Evolutionary conservation across 148 eudicot genomes (phyloP), one percentile per base, ranked within the genome.

Genomic region (Fagopyrum tataricum): DNA sequence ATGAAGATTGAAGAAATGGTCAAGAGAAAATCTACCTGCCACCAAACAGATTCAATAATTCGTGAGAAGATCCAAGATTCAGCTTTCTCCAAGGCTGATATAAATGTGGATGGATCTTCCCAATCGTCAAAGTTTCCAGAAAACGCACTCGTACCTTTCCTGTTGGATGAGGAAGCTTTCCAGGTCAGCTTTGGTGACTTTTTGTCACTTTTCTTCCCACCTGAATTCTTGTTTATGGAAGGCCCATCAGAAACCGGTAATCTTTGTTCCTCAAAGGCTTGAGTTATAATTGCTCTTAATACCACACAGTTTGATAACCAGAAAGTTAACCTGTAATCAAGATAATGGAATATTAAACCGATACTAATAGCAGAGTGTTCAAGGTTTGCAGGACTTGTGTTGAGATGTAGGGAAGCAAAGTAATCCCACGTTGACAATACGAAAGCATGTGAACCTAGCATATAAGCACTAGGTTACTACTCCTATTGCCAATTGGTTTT

Each of bases 61-160:
- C 91, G 89, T 23, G 89, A 85, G 86, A 89, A 93, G 76, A 93
- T 89, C 98, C 98, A 93, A 82, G 87, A 81, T 80, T 93, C 97
- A 15, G 82, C 85, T 77, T 81, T 87, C 76, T 87, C 91, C 75
- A 93, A 79, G 53, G 89, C 83, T 61, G 83, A 84, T 71, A 79
- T 75, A 61, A 91, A 89, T 71, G 82, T 76, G 23, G 26, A 79
- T 76, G 91, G 87, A 79, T 86, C 83, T 74, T 87, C 89, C 84
- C 82, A 84, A 56, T 88, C 88, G 79, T 81, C 76, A 74, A 71
- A 41, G 67, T 64, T 79, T 71, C 18, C 84, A 72, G 56, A 47
- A 21, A 78, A 31, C 74, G 76, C 52, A 74, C 41, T 59, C 6
- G 43, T 76, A 18, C 67, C 77, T 68, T 70, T 80, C 71, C 79